Conservation (phyloP, 495 filamentous ascomycete species). For the Aspergillus wentii region DNA sequence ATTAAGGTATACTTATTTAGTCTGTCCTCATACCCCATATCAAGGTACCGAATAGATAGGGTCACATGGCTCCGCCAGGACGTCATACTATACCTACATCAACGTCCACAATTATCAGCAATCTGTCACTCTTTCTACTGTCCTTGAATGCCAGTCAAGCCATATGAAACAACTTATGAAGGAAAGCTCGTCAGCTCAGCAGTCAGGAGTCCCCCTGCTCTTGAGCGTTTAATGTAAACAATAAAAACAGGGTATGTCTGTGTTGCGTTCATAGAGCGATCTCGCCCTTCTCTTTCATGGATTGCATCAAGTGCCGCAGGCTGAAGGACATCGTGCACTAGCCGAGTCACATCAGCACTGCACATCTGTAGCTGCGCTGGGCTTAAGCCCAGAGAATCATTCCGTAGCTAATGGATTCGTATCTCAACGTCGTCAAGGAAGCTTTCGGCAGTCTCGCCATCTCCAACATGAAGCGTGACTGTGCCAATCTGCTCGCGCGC, state of each 20-base stretch:
- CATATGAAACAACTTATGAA: neutral
- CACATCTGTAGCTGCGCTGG: slow-evolving; percentile 1
- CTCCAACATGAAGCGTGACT: slow-evolving; percentile 2
- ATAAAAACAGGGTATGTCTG: slow-evolving; percentile 1
- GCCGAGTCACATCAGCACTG: neutral
- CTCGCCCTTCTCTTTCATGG: slow-evolving; percentile 1
- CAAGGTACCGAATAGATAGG: too few species aligned
- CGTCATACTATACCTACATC: too few species aligned
- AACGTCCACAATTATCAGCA: too few species aligned
- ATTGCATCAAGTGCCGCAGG: slow-evolving; percentile 2
- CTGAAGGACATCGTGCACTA: slow-evolving; percentile 3
- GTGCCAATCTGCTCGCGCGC: slow-evolving; percentile 2
- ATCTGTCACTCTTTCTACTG: too few species aligned
- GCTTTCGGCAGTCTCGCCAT: slow-evolving; percentile 1
- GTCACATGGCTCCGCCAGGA: too few species aligned
- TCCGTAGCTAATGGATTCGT: neutral
- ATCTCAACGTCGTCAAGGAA: slow-evolving; percentile 1
- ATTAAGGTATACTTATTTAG: too few species aligned
- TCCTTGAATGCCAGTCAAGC: too few species aligned
- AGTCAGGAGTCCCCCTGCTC: neutral
- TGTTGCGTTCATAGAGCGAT: slow-evolving; percentile 1
- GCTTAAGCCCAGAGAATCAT: neutral
- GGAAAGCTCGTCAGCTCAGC: neutral
- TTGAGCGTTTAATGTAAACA: slow-evolving; percentile 1
- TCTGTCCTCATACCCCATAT: too few species aligned